Percentiles rank a stretch among this genome's conserved stretches.
phyloP scores from a whole-genome alignment of 139 green algal species.

The Zygnema cylindricum region DNA sequence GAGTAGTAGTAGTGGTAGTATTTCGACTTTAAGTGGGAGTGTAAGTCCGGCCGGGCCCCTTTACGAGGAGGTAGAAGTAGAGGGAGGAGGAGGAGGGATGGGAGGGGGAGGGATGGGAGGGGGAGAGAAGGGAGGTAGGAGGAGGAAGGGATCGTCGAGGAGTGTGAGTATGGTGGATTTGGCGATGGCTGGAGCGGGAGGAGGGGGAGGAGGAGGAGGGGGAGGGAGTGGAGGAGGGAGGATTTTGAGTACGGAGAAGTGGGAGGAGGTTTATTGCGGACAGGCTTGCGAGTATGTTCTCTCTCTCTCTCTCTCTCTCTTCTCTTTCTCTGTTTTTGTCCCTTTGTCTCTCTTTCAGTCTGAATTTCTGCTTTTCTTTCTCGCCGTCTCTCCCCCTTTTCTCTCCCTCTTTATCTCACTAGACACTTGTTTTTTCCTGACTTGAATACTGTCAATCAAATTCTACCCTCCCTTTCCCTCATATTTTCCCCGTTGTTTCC shows the following conservation, averaged over 20 bases:
- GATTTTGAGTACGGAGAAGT: neutral
- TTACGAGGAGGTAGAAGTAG: neutral
- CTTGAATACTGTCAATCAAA: too few species aligned
- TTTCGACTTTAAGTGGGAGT: neutral
- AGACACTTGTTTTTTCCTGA: too few species aligned
- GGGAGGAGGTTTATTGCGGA: slow-evolving; percentile 17
- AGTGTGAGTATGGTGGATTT: slow-evolving; percentile 16
- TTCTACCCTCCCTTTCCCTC: too few species aligned
- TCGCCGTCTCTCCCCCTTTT: neutral
- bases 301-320: neutral
- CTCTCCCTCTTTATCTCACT: too few species aligned
- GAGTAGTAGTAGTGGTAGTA: slow-evolving; percentile 9
- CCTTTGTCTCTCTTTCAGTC: neutral
- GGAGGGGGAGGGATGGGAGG: neutral
- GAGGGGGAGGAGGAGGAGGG: neutral
- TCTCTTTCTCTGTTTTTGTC: neutral
- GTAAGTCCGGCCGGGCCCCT: neutral
- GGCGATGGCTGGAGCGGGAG: neutral
- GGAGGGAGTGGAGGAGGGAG: neutral
- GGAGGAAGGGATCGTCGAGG: neutral
- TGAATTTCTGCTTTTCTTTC: neutral
- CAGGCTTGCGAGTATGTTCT: neutral
- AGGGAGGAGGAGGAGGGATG: neutral
- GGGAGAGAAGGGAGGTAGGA: neutral
- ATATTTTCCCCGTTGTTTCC: too few species aligned